Percentiles rank a stretch among this genome's conserved stretches.
These are phyloP conservation scores for Ogataea chonburiensis DNA, from an alignment of 805 yeast genomes.

Conservation along the genomic window DNA sequence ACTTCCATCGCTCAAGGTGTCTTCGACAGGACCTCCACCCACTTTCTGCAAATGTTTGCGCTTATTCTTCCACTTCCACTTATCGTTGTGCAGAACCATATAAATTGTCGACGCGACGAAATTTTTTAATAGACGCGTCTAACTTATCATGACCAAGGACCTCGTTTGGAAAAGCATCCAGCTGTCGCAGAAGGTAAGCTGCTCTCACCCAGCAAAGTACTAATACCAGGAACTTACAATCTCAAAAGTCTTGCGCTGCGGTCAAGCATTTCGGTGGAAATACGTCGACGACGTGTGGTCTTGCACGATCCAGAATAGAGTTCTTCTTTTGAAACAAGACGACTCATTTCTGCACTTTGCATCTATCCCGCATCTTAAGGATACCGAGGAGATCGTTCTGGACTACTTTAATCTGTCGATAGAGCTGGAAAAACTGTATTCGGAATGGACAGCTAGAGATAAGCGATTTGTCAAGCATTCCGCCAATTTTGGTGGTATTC, in stretches of 20 bases:
- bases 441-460: constrained; percentile 62
- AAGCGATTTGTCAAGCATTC: constrained; percentile 40
- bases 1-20: constrained; percentile 6
- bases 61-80: constrained; percentile 51
- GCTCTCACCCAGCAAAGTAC: constrained; percentile 1
- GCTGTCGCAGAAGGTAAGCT: constrained; percentile 24
- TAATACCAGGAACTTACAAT: constrained; percentile 51
- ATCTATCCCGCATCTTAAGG: constrained; percentile 37
- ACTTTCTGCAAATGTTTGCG: constrained; percentile 43
- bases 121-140: constrained; percentile 9
- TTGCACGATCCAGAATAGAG: constrained; percentile 55
- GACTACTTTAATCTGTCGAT: constrained; percentile 74
- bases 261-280: constrained; percentile 84
- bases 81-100: constrained; percentile 53
- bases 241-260: constrained; percentile 70
- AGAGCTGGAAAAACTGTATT: constrained; percentile 51
- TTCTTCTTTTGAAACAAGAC: constrained; percentile 66
- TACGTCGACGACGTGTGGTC: constrained; percentile 63
- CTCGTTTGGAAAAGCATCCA: constrained; percentile 30
- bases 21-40: constrained; percentile 23
- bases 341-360: constrained; percentile 50
- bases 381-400: constrained; percentile 42
- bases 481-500: constrained; percentile 58
- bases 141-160: constrained; percentile 23
- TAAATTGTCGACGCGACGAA: constrained; percentile 6